Evolutionary conservation across 345 rosid genomes (phyloP).

Genomic region (Odontarrhena argentea): DNA sequence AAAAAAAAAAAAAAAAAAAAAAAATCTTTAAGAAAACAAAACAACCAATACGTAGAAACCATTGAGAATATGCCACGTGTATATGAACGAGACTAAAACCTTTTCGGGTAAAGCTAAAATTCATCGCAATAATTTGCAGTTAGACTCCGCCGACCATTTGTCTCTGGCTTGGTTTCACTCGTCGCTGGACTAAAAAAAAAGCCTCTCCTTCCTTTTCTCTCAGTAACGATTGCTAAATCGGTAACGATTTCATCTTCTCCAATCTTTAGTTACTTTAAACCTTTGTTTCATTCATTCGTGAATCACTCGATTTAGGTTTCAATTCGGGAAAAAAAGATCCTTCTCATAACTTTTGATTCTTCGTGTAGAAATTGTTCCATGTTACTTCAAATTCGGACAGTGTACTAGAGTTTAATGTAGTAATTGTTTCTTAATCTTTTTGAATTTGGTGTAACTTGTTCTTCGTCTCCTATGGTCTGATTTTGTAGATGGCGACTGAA

Average conservation of each 20-base stretch:
- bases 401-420: neutral
- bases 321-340: neutral
- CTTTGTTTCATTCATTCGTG: conserved; percentile 4
- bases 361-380: neutral
- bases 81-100: neutral
- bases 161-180: conserved; percentile 20
- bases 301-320: neutral
- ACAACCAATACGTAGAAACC: neutral
- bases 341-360: neutral
- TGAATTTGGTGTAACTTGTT: neutral
- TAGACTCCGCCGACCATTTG: conserved; percentile 21
- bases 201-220: conserved; percentile 8
- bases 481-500: conserved; percentile 55
- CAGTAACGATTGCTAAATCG: neutral
- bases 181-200: neutral
- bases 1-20: neutral
- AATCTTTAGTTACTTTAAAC: neutral
- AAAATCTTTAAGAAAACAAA: too few species aligned
- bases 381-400: conserved; percentile 5
- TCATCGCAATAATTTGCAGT: neutral
- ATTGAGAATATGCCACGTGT: conserved; percentile 5
- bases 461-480: neutral
- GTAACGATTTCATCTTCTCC: conserved; percentile 22
- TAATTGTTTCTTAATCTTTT: neutral
- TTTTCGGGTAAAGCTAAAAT: neutral